These are phyloP conservation scores for Teratosphaeria nubilosa DNA, from an alignment of 2,329 filamentous ascomycete species.

Conservation along the genomic window DNA sequence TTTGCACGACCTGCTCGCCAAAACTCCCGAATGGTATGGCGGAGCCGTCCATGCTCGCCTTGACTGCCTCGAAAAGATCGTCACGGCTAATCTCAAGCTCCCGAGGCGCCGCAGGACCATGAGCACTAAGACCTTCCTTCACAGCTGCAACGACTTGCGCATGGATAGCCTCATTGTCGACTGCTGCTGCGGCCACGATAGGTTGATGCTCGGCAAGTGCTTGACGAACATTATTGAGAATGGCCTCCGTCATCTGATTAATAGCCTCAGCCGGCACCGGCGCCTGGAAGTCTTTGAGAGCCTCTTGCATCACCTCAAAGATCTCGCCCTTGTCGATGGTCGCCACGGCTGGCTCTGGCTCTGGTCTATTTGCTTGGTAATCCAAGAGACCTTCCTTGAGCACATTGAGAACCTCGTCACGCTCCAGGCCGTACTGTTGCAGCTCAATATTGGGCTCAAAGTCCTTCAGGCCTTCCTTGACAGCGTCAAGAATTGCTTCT, in stretches of 20 bases:
- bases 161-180: slow-evolving; percentile 39
- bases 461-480: slow-evolving; percentile 83
- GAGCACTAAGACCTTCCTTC: slow-evolving; percentile 45
- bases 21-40: slow-evolving; percentile 42
- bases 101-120: slow-evolving; percentile 29
- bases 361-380: slow-evolving; percentile 47
- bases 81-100: slow-evolving; percentile 40
- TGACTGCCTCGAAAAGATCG: slow-evolving; percentile 49
- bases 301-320: slow-evolving; percentile 74
- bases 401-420: slow-evolving; percentile 80
- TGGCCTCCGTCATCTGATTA: slow-evolving; percentile 67
- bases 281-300: slow-evolving; percentile 68
- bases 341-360: slow-evolving; percentile 32
- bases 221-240: slow-evolving; percentile 73
- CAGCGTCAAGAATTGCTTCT: slow-evolving; percentile 77
- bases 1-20: slow-evolving; percentile 50
- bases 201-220: slow-evolving; percentile 74
- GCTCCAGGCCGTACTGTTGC: slow-evolving; percentile 79
- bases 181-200: slow-evolving; percentile 29
- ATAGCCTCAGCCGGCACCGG: slow-evolving; percentile 57
- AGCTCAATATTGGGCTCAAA: slow-evolving; percentile 91
- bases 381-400: slow-evolving; percentile 76
- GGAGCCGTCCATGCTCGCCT: slow-evolving; percentile 45
- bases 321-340: slow-evolving; percentile 74
- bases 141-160: slow-evolving; percentile 50